Conservation (phyloP, 805 yeast species). For the Zygotorulaspora florentina region DNA sequence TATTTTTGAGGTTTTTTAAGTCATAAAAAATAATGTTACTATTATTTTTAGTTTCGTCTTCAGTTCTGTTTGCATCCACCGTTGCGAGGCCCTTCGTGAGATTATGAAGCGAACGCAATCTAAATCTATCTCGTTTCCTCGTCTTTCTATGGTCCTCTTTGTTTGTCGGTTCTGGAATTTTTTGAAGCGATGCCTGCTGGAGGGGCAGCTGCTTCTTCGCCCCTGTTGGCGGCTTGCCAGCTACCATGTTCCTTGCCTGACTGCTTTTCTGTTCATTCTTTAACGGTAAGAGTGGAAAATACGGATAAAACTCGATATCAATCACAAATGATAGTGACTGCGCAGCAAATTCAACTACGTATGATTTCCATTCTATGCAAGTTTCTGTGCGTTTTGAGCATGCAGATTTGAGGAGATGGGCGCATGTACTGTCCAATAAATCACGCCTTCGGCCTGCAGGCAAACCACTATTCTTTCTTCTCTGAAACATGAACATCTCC, state of each 20-base stretch:
- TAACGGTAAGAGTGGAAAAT: conserved; percentile 15
- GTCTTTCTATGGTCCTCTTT: background rate
- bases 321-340: conserved; percentile 3
- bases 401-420: background rate
- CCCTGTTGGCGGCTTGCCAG: background rate
- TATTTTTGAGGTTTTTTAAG: background rate
- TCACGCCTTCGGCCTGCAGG: conserved; percentile 12
- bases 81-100: background rate
- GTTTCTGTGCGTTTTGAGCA: conserved; percentile 3
- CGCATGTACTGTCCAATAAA: conserved; percentile 6
- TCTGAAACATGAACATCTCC: conserved; percentile 14
- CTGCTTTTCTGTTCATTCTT: conserved; percentile 4
- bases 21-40: conserved; percentile 6
- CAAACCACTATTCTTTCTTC: conserved; percentile 3
- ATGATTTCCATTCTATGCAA: conserved; percentile 14
- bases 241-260: background rate
- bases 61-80: background rate
- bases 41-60: background rate
- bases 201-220: background rate
- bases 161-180: background rate
- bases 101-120: background rate
- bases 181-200: background rate
- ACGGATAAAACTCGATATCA: conserved; percentile 20
- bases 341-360: conserved; percentile 3
- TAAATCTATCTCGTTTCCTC: conserved; percentile 10